Evolutionary conservation across 1,139 yeast genomes (phyloP), one percentile per base, ranked within the genome.

Genomic region (Ogataea hybrid): DNA sequence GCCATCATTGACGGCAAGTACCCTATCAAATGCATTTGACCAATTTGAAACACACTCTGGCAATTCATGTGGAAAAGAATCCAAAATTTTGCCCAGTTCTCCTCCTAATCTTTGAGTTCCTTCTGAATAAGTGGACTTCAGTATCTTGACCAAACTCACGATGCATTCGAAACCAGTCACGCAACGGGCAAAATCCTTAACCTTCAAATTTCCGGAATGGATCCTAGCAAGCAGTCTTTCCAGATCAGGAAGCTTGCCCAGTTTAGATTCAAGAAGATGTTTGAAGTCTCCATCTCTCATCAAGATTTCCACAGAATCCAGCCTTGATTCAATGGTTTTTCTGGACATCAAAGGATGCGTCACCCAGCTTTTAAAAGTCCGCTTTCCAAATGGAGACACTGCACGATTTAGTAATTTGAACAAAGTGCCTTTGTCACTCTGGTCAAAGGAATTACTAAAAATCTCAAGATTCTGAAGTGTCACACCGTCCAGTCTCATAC

Each of bases 371-470:
- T 82, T 84, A 61, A 94, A 75, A 55, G 75, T 69, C 54, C 99
- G 77, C 59, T 89, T 90, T 23, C 99, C 99, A 71, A 92, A 88
- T 1, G 97, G 83, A 0, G 98, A 89, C 5, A 83, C 74, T 14
- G 97, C 90, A 47, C 86, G 73, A 59, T 90, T 90, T 43, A 92
- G 64, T 32, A 92, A 67, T 57, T 79, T 83, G 67, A 89, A 86
- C 42, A 92, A 65, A 0, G 97, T 87, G 0, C 98, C 97, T 47
- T 80, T 84, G 43, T 86, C 87, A 21, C 87, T 72, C n/a, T 96
- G 96, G 63, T 92, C 97, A 64, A 80, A 84, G 1, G 94, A 76
- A 57, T 92, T 92, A 46, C 83, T 81, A 62, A 92, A 84, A 4
- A 92, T 76, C 61, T 92, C 99, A 52, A 92, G 70, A 59, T 92